Evolutionary conservation across 257 asterid species (phyloP), one percentile per base, ranked within the genome.

Genomic region (Voacanga thouarsii): DNA sequence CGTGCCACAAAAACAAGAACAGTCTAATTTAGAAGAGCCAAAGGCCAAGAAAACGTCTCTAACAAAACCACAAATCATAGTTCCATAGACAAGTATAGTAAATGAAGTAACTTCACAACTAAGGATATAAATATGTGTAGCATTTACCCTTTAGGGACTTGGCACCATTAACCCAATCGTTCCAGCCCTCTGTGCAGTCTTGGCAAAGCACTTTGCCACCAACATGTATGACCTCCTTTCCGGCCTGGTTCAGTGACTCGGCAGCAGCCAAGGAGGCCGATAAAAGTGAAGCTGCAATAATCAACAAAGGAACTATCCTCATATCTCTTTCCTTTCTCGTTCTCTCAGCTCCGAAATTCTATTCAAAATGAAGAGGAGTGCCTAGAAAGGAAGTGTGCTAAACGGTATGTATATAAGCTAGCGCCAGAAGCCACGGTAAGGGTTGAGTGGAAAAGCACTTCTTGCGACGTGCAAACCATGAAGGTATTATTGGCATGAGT

Each of bases 181-280:
- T 89, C 90, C 91, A 92, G 45, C 92, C 97, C 64, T 81, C 45
- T 33, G 84, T 78, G 84, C 98, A 92, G 68, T 94, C 93, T 84
- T 94, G 98, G 90, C 98, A 94, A 28, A 88, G 90, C 53, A 92
- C 96, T 81, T 83, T 89, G 43, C 98, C 98, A 74, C 89, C 71
- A 28, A 90, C 90, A 44, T 92, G 96, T 23, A 92, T 87, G 50
- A 82, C 83, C 65, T 84, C 80, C 26, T 75, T 60, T 59, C 55
- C 72, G 78, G 80, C 89, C 47, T 66, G 74, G 24, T 77, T 65
- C 75, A 21, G 50, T 12, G 33, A 2, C 41, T 37, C 79, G 37
- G 71, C 67, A 61, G 71, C 59, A 9, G 69, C 55, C 37, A 60
- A 16, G 33, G 23, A 71, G 55, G 49, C 74, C 69, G 63, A 57